Evolutionary conservation across 768 basidiomycete species (phyloP), one percentile per base, ranked within the genome.

Genomic region (Panellus pusillus): DNA sequence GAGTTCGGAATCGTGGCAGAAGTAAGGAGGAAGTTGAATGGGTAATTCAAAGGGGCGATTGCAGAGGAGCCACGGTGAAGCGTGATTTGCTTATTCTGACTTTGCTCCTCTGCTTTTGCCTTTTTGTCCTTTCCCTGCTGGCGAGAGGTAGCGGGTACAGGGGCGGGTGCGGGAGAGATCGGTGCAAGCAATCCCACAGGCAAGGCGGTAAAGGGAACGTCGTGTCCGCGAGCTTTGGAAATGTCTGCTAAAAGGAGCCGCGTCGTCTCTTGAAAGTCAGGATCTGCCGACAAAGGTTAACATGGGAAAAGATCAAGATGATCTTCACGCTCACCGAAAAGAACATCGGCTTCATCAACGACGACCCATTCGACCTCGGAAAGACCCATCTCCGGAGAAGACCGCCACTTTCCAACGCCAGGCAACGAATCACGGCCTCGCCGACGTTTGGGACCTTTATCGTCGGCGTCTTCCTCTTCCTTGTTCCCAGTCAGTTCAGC

Each of bases 301-400:
- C 12, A 12, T 32, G 15, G 40, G 24, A 37, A 29, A 42, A 14
- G n/a, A 38, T 29, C 9, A 43, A 3, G 37, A 37, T 35, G 37
- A 29, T 45, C 13, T 44, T 47, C 6, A n/a, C 40, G 69, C 80
- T 45, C 58, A 91, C 93, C 91, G 48, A 96, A 87, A 12, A 95
- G 73, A 44, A 97, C 83, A 65, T 96, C 94, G 0, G 94, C 93
- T 65, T 97, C 93, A 56, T 97, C 94, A 1, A 96, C 74, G 3
- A 95, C 76, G 6, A 96, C 86, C 92, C 92, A 96, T 63, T 96
- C 91, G 1, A 95, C 73, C 44, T 82, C 79, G 47, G 77, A 78
- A 19, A 93, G 69, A 2, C 83, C 78, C 70, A 91, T 78, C 63
- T 84, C 77, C 5, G 82, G 77, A 42, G 77, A 72, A 18, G 55